Evolutionary conservation across 345 rosid species (phyloP).

Genomic region (Corchorus capsularis): DNA sequence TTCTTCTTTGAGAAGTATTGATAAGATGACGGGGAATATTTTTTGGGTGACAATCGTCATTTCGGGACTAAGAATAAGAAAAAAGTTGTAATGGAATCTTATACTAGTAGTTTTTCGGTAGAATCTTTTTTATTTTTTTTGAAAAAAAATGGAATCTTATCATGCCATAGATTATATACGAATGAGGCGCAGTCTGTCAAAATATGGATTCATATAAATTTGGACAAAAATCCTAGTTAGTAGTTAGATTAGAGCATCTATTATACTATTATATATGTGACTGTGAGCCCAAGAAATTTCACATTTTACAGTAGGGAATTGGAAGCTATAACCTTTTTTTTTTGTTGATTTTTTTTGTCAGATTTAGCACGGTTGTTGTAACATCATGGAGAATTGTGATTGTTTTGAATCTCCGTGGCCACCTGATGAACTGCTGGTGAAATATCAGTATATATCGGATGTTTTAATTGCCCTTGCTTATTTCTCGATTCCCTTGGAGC

Average conservation of each 20-base stretch:
- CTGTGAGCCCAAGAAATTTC: not conserved
- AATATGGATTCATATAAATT: not conserved
- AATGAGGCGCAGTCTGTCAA: not conserved
- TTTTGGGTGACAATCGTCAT: not conserved
- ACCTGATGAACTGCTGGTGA: slow-evolving; percentile 75
- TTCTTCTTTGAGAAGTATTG: not conserved
- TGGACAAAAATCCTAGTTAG: not conserved
- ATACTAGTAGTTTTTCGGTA: not conserved
- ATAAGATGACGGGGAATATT: not conserved
- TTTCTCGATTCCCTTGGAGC: slow-evolving; percentile 91
- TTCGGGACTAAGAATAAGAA: not conserved
- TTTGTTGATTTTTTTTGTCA: slow-evolving; percentile 13
- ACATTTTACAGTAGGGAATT: not conserved
- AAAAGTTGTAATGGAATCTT: slow-evolving; percentile 9
- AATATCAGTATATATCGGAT: slow-evolving; percentile 93
- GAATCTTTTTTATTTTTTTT: not conserved
- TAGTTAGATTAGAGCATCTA: not conserved
- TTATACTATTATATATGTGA: not conserved
- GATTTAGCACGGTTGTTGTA: slow-evolving; percentile 24
- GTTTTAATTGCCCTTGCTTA: slow-evolving; percentile 84
- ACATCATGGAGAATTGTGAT: slow-evolving; percentile 75
- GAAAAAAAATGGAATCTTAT: not conserved
- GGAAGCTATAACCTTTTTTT: not conserved
- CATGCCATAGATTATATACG: not conserved
- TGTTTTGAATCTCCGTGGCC: slow-evolving; percentile 75